Percentiles rank a stretch among this genome's conserved stretches.
phyloP scores from a whole-genome alignment of 2,329 filamentous ascomycete species.

The Colletotrichum falcatum region DNA sequence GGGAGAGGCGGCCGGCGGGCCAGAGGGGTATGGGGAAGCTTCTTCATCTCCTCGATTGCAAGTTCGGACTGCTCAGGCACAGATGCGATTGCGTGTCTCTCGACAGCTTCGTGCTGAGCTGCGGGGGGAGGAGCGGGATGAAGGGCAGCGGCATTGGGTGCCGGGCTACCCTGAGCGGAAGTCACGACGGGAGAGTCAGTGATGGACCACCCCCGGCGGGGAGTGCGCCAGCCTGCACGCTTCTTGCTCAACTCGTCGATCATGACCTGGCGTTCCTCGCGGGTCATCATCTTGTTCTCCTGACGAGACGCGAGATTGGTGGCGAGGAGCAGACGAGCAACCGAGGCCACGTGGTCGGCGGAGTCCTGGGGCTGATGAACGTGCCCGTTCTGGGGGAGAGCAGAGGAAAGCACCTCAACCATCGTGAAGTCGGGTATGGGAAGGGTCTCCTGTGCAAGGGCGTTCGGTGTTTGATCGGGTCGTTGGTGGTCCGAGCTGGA shows the following conservation, averaged over 20 bases:
- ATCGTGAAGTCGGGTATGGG: constrained; percentile 43
- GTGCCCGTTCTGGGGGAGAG: constrained; percentile 41
- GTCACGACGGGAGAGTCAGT: constrained; percentile 53
- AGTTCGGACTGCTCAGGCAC: constrained; percentile 44
- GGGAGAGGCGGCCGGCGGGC: constrained; percentile 52
- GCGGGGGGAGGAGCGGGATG: constrained; percentile 12
- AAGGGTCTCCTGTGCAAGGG: constrained; percentile 10
- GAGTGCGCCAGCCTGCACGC: constrained; percentile 52
- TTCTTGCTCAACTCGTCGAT: constrained; percentile 54
- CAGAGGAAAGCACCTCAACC: constrained; percentile 49
- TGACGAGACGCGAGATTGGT: constrained; percentile 41
- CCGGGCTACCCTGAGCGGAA: constrained; percentile 39
- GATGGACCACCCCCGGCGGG: constrained; percentile 61
- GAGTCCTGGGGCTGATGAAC: constrained; percentile 36
- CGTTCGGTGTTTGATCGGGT: neutral
- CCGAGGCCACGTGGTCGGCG: constrained; percentile 38
- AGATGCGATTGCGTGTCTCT: constrained; percentile 32
- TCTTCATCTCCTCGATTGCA: constrained; percentile 28
- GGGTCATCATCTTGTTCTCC: constrained; percentile 47
- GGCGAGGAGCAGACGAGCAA: constrained; percentile 40
- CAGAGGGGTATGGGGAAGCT: constrained; percentile 40
- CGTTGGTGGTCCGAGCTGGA: constrained; percentile 21
- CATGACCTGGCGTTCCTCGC: constrained; percentile 57
- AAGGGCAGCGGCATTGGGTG: constrained; percentile 12
- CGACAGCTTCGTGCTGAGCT: constrained; percentile 12